These are phyloP conservation scores for Petunia hybrid DNA, from an alignment of 305 asterid species.

Conservation along the genomic window DNA sequence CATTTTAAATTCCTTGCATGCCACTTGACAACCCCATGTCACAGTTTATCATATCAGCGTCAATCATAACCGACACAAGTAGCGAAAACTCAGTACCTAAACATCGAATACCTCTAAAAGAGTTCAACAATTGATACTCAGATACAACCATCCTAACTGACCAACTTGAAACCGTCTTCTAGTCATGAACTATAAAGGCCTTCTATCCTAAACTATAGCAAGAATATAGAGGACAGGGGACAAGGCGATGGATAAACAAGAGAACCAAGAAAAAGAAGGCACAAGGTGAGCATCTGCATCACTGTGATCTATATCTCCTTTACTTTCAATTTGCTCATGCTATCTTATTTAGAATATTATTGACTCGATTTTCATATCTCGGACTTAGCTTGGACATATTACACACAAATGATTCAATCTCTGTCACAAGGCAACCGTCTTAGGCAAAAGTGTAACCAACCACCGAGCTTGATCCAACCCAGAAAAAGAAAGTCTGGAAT, in stretches of 20 bases:
- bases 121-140: neutral
- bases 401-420: neutral
- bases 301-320: neutral
- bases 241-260: neutral
- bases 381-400: neutral
- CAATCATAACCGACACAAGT: neutral
- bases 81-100: neutral
- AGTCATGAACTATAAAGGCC: neutral
- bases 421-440: neutral
- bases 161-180: conserved; percentile 19
- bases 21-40: neutral
- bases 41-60: neutral
- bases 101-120: conserved; percentile 20
- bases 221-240: neutral
- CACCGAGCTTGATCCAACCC: neutral
- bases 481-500: neutral
- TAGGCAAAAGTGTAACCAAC: neutral
- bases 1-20: neutral
- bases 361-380: neutral
- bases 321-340: neutral
- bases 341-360: neutral
- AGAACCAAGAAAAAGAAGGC: neutral
- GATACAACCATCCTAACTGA: neutral
- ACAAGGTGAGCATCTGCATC: neutral
- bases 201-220: neutral